Evolutionary conservation across 306 rosid genomes (phyloP).

Genomic region (Dalbergia cultrata): DNA sequence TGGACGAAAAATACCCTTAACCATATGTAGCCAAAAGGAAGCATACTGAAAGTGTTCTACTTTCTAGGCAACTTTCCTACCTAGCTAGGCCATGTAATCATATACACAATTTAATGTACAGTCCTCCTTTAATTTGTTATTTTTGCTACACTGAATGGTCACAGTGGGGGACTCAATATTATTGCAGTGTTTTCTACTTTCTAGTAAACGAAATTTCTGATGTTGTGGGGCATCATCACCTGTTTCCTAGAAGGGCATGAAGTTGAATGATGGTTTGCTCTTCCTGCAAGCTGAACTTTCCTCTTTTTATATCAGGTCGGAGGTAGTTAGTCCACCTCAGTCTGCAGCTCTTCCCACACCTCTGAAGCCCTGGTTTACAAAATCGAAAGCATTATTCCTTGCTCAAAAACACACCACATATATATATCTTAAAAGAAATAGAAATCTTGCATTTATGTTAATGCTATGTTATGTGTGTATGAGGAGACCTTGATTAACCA

Average conservation of each 20-base stretch:
- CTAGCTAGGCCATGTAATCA: background rate
- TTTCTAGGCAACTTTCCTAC: background rate
- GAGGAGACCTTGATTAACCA: too few relatives aligned
- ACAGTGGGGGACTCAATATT: background rate
- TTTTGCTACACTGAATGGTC: background rate
- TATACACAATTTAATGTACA: too few relatives aligned
- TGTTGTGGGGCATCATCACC: slow-evolving; percentile 16
- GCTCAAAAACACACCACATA: background rate
- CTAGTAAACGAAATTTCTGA: background rate
- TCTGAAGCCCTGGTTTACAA: slow-evolving; percentile 49
- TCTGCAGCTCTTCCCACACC: slow-evolving; percentile 71
- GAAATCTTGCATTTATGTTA: too few relatives aligned
- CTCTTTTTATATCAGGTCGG: slow-evolving; percentile 62
- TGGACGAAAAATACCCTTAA: too few relatives aligned
- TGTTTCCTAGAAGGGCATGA: slow-evolving; percentile 70
- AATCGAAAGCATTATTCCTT: too few relatives aligned
- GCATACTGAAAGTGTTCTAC: background rate
- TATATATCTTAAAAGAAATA: background rate
- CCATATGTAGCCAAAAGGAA: too few relatives aligned
- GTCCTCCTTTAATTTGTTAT: background rate
- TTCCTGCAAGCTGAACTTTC: slow-evolving; percentile 65
- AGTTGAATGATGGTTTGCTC: slow-evolving; percentile 65
- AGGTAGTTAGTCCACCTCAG: slow-evolving; percentile 68
- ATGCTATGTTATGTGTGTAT: too few relatives aligned
- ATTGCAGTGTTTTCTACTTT: background rate